phyloP scores from a whole-genome alignment of 306 rosid species.

The Hylodesmum podocarpum region DNA sequence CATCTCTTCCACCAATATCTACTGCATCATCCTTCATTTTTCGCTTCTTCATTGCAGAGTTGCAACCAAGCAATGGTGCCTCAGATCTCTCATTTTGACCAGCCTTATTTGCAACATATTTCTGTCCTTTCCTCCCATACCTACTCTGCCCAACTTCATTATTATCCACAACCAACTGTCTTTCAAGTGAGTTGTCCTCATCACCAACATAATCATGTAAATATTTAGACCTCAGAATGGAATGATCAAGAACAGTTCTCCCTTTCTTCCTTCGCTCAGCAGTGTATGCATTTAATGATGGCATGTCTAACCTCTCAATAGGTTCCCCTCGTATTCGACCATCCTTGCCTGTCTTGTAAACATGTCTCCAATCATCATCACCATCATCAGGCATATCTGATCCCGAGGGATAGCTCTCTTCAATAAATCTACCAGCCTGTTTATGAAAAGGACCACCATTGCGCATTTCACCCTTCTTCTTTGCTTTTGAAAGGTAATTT shows the following conservation, averaged over 20 bases:
- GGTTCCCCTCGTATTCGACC: slow-evolving; percentile 52
- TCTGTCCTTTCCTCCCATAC: slow-evolving; percentile 53
- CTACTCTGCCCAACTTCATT: slow-evolving; percentile 53
- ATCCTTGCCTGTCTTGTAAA: slow-evolving; percentile 50
- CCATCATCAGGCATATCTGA: slow-evolving; percentile 52
- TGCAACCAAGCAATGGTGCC: slow-evolving; percentile 72
- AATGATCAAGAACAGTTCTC: slow-evolving; percentile 43
- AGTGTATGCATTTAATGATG: slow-evolving; percentile 43
- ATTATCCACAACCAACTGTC: slow-evolving; percentile 46
- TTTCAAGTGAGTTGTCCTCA: slow-evolving; percentile 59
- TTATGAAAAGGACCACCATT: slow-evolving; percentile 50
- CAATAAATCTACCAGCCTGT: slow-evolving; percentile 44
- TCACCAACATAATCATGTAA: slow-evolving; percentile 50
- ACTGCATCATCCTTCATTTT: slow-evolving; percentile 55
- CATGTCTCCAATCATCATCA: slow-evolving; percentile 49
- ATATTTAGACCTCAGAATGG: slow-evolving; percentile 42
- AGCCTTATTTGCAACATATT: slow-evolving; percentile 41
- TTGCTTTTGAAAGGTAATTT: slow-evolving; percentile 57
- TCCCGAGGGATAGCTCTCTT: slow-evolving; percentile 49
- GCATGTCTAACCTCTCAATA: slow-evolving; percentile 46
- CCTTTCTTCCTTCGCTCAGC: slow-evolving; percentile 61
- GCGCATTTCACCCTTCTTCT: slow-evolving; percentile 69
- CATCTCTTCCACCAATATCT: slow-evolving; percentile 51
- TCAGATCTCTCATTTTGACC: slow-evolving; percentile 58
- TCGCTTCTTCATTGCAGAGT: slow-evolving; percentile 58